phyloP scores from a whole-genome alignment of 2,329 filamentous ascomycete genomes.

The Trichoderma pleuroti region DNA sequence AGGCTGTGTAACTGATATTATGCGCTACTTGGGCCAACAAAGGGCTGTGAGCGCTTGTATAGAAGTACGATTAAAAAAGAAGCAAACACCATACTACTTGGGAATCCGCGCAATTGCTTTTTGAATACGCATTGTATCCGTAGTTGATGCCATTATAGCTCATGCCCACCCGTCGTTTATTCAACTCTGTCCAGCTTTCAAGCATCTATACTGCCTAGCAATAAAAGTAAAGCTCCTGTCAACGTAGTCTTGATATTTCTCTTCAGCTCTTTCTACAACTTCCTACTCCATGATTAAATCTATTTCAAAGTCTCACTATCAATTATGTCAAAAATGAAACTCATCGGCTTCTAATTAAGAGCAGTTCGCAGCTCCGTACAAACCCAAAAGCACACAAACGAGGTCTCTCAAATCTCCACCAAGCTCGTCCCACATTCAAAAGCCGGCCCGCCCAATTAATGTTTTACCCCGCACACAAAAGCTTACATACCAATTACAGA shows the following conservation, averaged over 20 bases:
- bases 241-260: neutral
- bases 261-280: neutral
- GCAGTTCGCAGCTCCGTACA: neutral
- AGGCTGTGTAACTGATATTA: conserved; percentile 4
- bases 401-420: neutral
- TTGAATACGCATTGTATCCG: neutral
- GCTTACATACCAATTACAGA: neutral
- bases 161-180: neutral
- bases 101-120: neutral
- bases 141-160: neutral
- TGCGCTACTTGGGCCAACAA: neutral
- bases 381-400: neutral
- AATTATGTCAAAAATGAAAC: fast-evolving
- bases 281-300: neutral
- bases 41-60: conserved; percentile 20
- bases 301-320: fast-evolving
- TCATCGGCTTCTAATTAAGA: neutral
- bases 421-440: neutral
- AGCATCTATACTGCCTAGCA: neutral
- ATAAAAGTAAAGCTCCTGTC: neutral
- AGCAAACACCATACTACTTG: neutral
- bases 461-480: neutral
- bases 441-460: neutral
- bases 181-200: neutral
- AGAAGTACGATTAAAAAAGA: conserved; percentile 20